These are phyloP conservation scores for Phlyctochytrium arcticum DNA, from an alignment of 192 early-diverging fungal genomes.

Conservation along the genomic window DNA sequence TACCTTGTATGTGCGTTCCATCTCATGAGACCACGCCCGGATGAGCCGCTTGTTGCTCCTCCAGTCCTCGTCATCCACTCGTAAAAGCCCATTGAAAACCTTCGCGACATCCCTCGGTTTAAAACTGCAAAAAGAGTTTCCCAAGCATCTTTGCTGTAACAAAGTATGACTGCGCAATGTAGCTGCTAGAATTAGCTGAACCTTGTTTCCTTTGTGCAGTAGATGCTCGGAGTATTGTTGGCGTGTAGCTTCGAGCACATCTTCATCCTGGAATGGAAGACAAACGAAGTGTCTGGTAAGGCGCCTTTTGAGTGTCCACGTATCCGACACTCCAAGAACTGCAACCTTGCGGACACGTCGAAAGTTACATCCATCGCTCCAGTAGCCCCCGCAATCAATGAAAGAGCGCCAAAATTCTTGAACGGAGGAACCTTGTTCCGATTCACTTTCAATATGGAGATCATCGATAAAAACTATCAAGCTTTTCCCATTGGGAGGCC, in stretches of 20 bases:
- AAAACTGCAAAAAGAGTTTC: neutral
- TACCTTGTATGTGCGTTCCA: neutral
- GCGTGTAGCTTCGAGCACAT: neutral
- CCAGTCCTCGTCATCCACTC: neutral
- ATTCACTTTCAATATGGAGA: slow-evolving; percentile 1
- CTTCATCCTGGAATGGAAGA: neutral
- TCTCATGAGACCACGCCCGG: neutral
- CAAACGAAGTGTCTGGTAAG: neutral
- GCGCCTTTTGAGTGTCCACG: neutral
- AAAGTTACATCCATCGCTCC: neutral
- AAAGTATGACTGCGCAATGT: neutral
- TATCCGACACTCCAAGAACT: neutral
- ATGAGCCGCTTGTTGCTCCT: neutral
- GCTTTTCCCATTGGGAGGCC: neutral
- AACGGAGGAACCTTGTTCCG: neutral
- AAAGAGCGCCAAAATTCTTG: slow-evolving; percentile 8
- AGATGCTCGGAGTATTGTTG: neutral
- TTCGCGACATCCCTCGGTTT: neutral
- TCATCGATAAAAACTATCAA: slow-evolving; percentile 19
- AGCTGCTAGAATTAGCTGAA: neutral
- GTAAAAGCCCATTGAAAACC: neutral
- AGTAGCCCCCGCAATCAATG: slow-evolving; percentile 2
- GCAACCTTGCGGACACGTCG: neutral
- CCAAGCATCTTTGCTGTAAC: neutral
- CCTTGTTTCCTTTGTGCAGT: neutral